These are phyloP conservation scores for Globisporangium solare DNA, from an alignment of 352 stramenopile species.

Conservation along the genomic window DNA sequence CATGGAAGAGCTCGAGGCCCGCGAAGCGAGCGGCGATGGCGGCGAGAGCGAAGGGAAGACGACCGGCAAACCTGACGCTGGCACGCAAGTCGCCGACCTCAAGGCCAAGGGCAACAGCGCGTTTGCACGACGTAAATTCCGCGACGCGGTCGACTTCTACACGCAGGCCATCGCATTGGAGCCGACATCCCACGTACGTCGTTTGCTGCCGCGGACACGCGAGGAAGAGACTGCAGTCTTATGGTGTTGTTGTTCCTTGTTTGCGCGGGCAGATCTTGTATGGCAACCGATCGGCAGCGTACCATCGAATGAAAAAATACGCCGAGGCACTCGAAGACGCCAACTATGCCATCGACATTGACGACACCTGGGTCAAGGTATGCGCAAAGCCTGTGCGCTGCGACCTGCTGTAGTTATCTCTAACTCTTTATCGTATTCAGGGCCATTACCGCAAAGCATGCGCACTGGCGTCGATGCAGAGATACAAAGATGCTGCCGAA, in stretches of 20 bases:
- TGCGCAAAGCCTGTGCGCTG: neutral
- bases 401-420: too few species aligned
- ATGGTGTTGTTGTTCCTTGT: slow-evolving; percentile 4
- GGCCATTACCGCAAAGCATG: slow-evolving; percentile 77
- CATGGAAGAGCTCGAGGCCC: slow-evolving; percentile 79
- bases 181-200: slow-evolving; percentile 59
- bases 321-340: slow-evolving; percentile 60
- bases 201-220: neutral
- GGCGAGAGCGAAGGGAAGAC: slow-evolving; percentile 28
- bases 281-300: slow-evolving; percentile 75
- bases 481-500: slow-evolving; percentile 54
- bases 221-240: too few species aligned
- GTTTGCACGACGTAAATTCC: slow-evolving; percentile 74
- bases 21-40: slow-evolving; percentile 38
- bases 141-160: slow-evolving; percentile 79
- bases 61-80: slow-evolving; percentile 16
- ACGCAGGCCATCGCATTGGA: slow-evolving; percentile 82
- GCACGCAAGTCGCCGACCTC: slow-evolving; percentile 30
- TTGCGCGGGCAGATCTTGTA: slow-evolving; percentile 58
- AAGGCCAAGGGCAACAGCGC: slow-evolving; percentile 79
- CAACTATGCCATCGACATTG: slow-evolving; percentile 49
- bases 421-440: slow-evolving; percentile 13
- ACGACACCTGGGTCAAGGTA: slow-evolving; percentile 78
- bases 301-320: slow-evolving; percentile 70
- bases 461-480: slow-evolving; percentile 57